Evolutionary conservation across 2,329 filamentous ascomycete genomes (phyloP).

Genomic region (Scedosporium aurantiacum): DNA sequence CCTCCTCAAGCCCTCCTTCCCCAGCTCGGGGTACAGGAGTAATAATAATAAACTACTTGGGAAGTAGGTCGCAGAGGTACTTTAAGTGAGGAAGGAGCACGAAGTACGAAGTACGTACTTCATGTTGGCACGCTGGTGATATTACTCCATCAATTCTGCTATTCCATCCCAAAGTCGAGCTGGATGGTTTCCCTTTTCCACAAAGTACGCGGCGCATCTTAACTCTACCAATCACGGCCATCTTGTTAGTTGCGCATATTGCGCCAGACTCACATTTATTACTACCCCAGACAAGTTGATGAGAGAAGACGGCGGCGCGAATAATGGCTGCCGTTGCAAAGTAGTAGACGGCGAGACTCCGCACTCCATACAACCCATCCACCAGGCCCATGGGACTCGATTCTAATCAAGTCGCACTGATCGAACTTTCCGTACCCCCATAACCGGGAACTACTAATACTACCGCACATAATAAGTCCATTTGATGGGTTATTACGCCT

Average conservation of each 20-base stretch:
- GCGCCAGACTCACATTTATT: neutral
- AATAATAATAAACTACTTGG: no score
- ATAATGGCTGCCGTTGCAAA: neutral
- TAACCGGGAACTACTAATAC: neutral
- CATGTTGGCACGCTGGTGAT: no score
- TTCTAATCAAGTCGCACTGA: neutral
- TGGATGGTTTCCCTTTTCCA: neutral
- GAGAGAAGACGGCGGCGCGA: neutral
- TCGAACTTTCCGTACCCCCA: neutral
- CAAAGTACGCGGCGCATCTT: neutral
- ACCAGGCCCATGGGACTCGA: neutral
- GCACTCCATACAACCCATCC: slow-evolving; percentile 1
- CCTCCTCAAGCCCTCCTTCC: no score
- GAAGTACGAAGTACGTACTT: no score
- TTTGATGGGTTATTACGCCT: no score
- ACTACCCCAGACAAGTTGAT: neutral
- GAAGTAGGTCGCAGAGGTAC: no score
- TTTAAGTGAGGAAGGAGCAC: no score
- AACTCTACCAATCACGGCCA: neutral
- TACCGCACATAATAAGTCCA: no score
- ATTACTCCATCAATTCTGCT: no score
- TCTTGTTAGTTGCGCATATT: neutral
- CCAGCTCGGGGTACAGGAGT: no score
- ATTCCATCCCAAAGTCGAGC: neutral
- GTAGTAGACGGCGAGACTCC: neutral